Percentiles rank a stretch among this genome's conserved stretches.
Conservation (phyloP, 176 grass and related monocot species). For the Avena eriantha region DNA sequence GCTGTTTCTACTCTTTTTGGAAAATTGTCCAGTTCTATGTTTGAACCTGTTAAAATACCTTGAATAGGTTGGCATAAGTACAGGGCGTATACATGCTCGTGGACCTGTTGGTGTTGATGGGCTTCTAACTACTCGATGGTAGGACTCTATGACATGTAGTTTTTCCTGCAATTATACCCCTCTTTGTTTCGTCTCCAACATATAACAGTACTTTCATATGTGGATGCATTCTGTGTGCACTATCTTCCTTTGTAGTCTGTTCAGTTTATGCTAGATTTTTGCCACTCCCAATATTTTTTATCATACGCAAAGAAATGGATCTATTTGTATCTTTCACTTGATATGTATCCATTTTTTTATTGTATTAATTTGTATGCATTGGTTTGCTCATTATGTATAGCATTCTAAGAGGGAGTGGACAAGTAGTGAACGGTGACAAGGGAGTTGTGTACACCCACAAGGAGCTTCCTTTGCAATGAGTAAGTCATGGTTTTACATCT, state of each 20-base stretch:
- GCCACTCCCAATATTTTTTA: neutral
- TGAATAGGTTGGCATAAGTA: conserved; percentile 97
- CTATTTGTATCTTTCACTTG: neutral
- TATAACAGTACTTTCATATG: neutral
- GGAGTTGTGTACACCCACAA: conserved; percentile 91
- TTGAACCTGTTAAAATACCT: conserved; percentile 42
- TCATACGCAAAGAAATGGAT: neutral
- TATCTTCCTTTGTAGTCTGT: neutral
- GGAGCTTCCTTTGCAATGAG: conserved; percentile 79
- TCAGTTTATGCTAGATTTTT: neutral
- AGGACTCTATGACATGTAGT: conserved; percentile 32
- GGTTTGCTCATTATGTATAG: conserved; percentile 44
- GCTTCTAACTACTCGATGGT: conserved; percentile 93
- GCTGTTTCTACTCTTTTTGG: neutral
- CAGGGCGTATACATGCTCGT: conserved; percentile 96
- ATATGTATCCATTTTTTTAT: neutral
- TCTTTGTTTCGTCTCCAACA: neutral
- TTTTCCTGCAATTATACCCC: conserved; percentile 14
- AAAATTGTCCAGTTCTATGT: neutral
- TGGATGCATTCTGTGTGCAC: neutral
- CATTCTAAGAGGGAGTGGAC: conserved; percentile 87
- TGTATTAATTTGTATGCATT: conserved; percentile 9
- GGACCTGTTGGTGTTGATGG: conserved; percentile 99
- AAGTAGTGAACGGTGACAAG: conserved; percentile 95
- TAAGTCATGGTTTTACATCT: neutral